Evolutionary conservation across 768 basidiomycete species (phyloP), one percentile per base, ranked within the genome.

Genomic region (Mycena olivaceomarginata): DNA sequence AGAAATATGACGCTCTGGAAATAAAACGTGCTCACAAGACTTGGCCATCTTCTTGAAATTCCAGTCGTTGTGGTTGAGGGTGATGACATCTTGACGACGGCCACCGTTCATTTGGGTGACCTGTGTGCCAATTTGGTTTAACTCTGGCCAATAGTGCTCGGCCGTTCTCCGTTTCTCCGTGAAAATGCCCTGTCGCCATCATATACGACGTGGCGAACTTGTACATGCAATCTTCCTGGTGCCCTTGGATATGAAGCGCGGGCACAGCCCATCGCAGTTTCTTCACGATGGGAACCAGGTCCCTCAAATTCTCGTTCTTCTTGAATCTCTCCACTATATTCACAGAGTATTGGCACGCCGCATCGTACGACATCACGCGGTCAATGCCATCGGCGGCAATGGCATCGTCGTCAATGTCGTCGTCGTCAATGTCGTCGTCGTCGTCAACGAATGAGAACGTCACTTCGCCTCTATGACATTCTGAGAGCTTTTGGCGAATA

Each of bases 21-120:
- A 31, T 56, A 4, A 57, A 43, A 66, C 18, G 15, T 11, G 18
- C 51, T 9, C 48, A 68, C 66, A 41, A 37, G 45, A 37, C 41
- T 45, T 64, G 53, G 48, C n/a, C 65, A 51, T 75, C 66, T 80
- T 82, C 41, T 63, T 67, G 74, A 72, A 79, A 65, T 83, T 83
- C 82, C 80, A 79, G 59, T 75, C 66, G 18, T 74, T 74, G 60
- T 75, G 75, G 40, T 77, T 62, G 62, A 80, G 75, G 53, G 77
- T 74, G 15, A 83, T 73, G 1, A 76, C 76, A 48, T 83, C 81
- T 18, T 81, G 79, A 13, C 79, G 74, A 51, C 77, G 73, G 4
- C 81, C 82, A 5, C 69, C 62, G 39, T 77, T 80, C 83, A 82
- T 82, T 66, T 83, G 80, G n/a, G 62, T 45, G 1, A 77, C 80